Evolutionary conservation across 1,284 basidiomycete species (phyloP), one percentile per base, ranked within the genome.

Genomic region (Boletus semigastroideus): DNA sequence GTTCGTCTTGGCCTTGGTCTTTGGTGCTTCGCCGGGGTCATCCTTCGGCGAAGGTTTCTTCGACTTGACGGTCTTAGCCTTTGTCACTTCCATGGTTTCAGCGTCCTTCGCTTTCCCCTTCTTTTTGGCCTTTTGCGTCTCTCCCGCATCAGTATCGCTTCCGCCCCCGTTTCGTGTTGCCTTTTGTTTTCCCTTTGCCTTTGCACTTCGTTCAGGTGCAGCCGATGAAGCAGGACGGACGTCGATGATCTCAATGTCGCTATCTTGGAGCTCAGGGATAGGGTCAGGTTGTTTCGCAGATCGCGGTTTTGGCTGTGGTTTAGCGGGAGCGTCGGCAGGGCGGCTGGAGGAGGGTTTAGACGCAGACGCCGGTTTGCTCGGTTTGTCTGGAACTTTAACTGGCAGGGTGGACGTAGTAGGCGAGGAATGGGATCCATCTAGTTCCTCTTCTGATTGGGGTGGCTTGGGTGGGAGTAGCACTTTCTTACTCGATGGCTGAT

Each of bases 191-290:
- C 66, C 68, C 51, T 58, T 67, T 1, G 55, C 49, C 38, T 71
- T 68, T 20, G 56, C 28, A 49, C 49, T 51, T 54, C 20, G 53
- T 42, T 53, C 49, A 25, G 58, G 57, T 38, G 34, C 52, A 33
- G 40, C 39, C 9, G 50, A 42, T 2, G 56, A 33, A 19, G 33
- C 41, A 1, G 50, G 46, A 2, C 54, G 56, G 33, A 33, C 20
- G 12, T 56, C 57, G 8, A 68, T 34, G 19, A 69, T 20, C 46
- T 74, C 67, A 7, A 70, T 53, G 14, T 72, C 71, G 39, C 70
- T 66, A 37, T 68, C 64, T 31, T 52, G 51, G 51, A 39, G 44
- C 50, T 60, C 56, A 17, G 51, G 52, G 53, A 60, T 42, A 25
- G 54, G 55, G 16, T 49, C 57, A 33, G 52, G 49, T 43, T 36